Percentiles rank a stretch among this genome's conserved stretches.
phyloP scores from a whole-genome alignment of 164 flowering plant species.

The Paratinospora sagittata region DNA sequence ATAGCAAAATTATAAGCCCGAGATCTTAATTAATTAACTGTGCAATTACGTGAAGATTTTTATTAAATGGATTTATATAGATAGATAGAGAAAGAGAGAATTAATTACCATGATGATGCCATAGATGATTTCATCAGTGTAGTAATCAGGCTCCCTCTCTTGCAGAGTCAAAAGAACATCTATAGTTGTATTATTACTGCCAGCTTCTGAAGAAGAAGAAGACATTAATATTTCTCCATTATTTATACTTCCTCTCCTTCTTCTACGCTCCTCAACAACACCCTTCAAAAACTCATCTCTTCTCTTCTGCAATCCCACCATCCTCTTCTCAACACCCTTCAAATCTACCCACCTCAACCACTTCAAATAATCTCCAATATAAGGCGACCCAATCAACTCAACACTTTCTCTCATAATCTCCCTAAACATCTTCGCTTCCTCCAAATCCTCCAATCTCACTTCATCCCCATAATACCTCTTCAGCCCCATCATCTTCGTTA shows the following conservation, averaged over 20 bases:
- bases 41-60: no score
- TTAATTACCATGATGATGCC: neutral
- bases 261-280: slow-evolving; percentile 10
- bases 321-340: slow-evolving; percentile 14
- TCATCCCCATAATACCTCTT: slow-evolving; percentile 31
- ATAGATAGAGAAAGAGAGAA: neutral
- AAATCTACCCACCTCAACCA: slow-evolving; percentile 15
- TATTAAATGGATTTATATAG: neutral
- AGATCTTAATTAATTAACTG: no score
- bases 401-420: slow-evolving; percentile 9
- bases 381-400: slow-evolving; percentile 5
- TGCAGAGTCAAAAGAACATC: slow-evolving; percentile 1
- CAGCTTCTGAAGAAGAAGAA: neutral
- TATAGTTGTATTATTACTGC: neutral
- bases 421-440: slow-evolving; percentile 7
- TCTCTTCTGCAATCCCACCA: slow-evolving; percentile 9
- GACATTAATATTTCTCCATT: no score
- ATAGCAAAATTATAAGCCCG: no score
- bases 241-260: neutral
- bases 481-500: slow-evolving; percentile 41
- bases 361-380: slow-evolving; percentile 15
- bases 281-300: slow-evolving; percentile 14
- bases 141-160: slow-evolving; percentile 4
- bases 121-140: slow-evolving; percentile 2
- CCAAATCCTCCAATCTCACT: neutral